Evolutionary conservation across 73 alveolate species (phyloP).

Genomic region (Paramecium sexaurelia): DNA sequence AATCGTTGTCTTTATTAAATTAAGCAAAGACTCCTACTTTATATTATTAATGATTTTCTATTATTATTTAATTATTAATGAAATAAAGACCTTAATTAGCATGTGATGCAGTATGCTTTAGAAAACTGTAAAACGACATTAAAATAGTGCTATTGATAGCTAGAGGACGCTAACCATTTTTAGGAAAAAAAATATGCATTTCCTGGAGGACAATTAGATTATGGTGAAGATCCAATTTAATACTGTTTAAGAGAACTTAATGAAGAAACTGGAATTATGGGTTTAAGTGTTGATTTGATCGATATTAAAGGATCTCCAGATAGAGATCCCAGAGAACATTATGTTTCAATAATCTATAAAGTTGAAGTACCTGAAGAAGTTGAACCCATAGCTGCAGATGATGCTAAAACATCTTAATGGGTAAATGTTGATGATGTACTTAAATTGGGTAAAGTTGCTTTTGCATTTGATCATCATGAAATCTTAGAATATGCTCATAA

Average conservation of each 20-base stretch:
- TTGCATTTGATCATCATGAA: slow-evolving; percentile 85
- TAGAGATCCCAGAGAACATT: slow-evolving; percentile 99
- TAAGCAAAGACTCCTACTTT: neutral
- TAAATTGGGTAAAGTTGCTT: slow-evolving; percentile 61
- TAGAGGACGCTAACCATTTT: slow-evolving; percentile 86
- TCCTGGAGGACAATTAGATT: slow-evolving; percentile 99
- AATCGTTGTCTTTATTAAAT: neutral
- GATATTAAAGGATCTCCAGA: slow-evolving; percentile 97
- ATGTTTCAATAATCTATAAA: slow-evolving; percentile 87
- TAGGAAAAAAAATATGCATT: slow-evolving; percentile 90
- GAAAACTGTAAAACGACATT: slow-evolving; percentile 77
- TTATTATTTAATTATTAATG: neutral
- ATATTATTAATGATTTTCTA: neutral
- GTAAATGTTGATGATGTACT: slow-evolving; percentile 85
- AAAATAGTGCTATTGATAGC: slow-evolving; percentile 86
- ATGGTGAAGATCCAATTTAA: slow-evolving; percentile 95
- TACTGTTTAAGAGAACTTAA: slow-evolving; percentile 95
- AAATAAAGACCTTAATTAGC: slow-evolving; percentile 85
- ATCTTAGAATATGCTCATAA: slow-evolving; percentile 46
- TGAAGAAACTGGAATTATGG: slow-evolving; percentile 95
- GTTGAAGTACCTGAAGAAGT: slow-evolving; percentile 90
- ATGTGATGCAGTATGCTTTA: slow-evolving; percentile 92
- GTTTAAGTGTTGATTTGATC: slow-evolving; percentile 84
- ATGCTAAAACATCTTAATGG: slow-evolving; percentile 96
- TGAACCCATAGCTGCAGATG: slow-evolving; percentile 96